Evolutionary conservation across 805 yeast genomes (phyloP).

Genomic region (Saturnispora diversa): DNA sequence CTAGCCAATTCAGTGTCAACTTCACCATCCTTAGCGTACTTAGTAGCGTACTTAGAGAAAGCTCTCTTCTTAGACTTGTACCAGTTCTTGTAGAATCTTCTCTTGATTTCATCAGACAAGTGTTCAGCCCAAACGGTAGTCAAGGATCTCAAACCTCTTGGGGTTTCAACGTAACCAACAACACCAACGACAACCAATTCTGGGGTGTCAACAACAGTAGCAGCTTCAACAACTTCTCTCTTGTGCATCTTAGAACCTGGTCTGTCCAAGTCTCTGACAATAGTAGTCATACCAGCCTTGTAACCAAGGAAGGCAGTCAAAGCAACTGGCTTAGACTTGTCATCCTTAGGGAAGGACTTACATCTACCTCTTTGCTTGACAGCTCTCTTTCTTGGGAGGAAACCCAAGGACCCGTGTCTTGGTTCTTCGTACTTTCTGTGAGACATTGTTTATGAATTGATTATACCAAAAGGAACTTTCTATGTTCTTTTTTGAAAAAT

Average conservation of each 20-base stretch:
- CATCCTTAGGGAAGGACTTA: constrained; percentile 99
- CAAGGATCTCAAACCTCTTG: constrained; percentile 99
- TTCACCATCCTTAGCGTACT: constrained; percentile 88
- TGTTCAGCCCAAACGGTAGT: constrained; percentile 99
- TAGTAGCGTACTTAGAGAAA: constrained; percentile 98
- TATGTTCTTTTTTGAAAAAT: background rate
- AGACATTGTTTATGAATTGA: constrained; percentile 56
- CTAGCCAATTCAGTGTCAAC: constrained; percentile 96
- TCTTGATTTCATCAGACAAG: constrained; percentile 96
- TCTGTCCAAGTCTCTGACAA: constrained; percentile 99
- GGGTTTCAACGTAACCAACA: constrained; percentile 99
- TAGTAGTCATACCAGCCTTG: constrained; percentile 99
- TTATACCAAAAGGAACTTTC: background rate
- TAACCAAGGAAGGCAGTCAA: constrained; percentile 99
- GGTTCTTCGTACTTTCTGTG: constrained; percentile 99
- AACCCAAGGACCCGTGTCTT: constrained; percentile 99
- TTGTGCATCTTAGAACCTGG: constrained; percentile 99
- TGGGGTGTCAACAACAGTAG: constrained; percentile 98
- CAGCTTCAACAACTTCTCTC: constrained; percentile 99
- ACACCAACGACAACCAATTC: constrained; percentile 99
- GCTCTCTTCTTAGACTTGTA: constrained; percentile 99
- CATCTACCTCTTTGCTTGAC: constrained; percentile 97
- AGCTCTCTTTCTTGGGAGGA: constrained; percentile 99
- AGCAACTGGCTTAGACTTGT: constrained; percentile 94
- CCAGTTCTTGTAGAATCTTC: constrained; percentile 99